Percentiles rank a stretch among this genome's conserved stretches.
phyloP scores from a whole-genome alignment of 2,329 filamentous ascomycete genomes.

The Clonostachys chloroleuca region DNA sequence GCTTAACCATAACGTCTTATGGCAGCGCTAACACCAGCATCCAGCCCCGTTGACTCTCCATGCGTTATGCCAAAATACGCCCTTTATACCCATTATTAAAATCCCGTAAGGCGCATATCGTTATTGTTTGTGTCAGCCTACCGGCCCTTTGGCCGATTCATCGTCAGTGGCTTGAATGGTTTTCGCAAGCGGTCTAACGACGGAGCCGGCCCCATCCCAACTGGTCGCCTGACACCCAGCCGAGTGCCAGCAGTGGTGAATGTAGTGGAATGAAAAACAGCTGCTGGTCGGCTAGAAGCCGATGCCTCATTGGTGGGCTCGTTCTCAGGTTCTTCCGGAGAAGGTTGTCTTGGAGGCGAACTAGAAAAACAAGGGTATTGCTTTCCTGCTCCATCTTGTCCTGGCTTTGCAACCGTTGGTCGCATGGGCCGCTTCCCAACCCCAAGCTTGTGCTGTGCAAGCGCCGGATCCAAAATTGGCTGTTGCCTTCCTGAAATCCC shows the following conservation, averaged over 20 bases:
- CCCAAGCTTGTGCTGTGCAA: constrained; percentile 36
- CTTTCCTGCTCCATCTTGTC: constrained; percentile 22
- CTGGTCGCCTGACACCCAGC: constrained; percentile 35
- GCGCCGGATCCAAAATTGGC: constrained; percentile 10
- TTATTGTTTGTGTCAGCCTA: background rate
- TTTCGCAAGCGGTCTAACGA: constrained; percentile 46
- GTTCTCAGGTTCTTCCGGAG: constrained; percentile 10
- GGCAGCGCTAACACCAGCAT: background rate
- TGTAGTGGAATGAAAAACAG: constrained; percentile 48
- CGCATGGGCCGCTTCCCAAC: constrained; percentile 24
- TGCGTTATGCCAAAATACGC: background rate
- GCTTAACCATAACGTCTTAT: constrained; percentile 2
- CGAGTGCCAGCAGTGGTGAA: constrained; percentile 29
- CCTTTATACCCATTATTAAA: background rate
- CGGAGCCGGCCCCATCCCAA: constrained; percentile 37
- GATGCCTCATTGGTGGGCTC: constrained; percentile 13
- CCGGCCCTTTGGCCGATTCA: constrained; percentile 32
- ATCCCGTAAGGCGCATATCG: background rate
- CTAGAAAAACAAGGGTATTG: constrained; percentile 56
- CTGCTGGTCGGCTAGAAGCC: constrained; percentile 21
- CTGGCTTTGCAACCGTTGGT: constrained; percentile 14
- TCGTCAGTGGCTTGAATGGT: constrained; percentile 54
- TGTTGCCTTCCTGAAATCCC: no score
- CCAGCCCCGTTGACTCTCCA: background rate
- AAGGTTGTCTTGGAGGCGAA: constrained; percentile 36